phyloP scores from a whole-genome alignment of 495 filamentous ascomycete species.

The Penicillium pulvis region DNA sequence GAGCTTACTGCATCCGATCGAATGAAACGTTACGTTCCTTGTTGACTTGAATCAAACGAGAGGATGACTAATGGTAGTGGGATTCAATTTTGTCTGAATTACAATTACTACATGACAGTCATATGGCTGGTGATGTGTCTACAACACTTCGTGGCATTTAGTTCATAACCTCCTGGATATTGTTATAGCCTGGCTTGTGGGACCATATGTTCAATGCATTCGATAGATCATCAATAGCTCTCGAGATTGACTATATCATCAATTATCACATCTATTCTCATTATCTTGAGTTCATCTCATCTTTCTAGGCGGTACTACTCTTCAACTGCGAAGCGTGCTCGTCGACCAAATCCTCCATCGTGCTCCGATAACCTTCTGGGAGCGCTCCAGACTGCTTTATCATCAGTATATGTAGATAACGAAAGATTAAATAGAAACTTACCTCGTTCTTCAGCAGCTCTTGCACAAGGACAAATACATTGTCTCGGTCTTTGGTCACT shows the following conservation, averaged over 20 bases:
- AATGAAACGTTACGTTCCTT: too few species aligned
- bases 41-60: too few species aligned
- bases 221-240: neutral
- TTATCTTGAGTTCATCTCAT: neutral
- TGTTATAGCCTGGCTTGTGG: too few species aligned
- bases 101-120: too few species aligned
- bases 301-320: constrained; percentile 2
- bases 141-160: too few species aligned
- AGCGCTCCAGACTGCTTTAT: constrained; percentile 32
- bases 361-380: constrained; percentile 25
- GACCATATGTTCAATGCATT: neutral
- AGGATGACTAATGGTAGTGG: too few species aligned
- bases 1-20: too few species aligned
- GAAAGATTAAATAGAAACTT: constrained; percentile 17
- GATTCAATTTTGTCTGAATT: too few species aligned
- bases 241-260: neutral
- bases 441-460: constrained; percentile 58
- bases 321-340: constrained; percentile 28
- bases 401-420: constrained; percentile 17
- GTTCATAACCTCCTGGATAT: too few species aligned
- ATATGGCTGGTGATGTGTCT: too few species aligned
- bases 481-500: constrained; percentile 58
- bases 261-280: neutral
- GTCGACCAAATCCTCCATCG: constrained; percentile 33
- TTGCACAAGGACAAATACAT: constrained; percentile 62